phyloP scores from a whole-genome alignment of 169 alveolate genomes.

The Sarcocystis neurona region DNA sequence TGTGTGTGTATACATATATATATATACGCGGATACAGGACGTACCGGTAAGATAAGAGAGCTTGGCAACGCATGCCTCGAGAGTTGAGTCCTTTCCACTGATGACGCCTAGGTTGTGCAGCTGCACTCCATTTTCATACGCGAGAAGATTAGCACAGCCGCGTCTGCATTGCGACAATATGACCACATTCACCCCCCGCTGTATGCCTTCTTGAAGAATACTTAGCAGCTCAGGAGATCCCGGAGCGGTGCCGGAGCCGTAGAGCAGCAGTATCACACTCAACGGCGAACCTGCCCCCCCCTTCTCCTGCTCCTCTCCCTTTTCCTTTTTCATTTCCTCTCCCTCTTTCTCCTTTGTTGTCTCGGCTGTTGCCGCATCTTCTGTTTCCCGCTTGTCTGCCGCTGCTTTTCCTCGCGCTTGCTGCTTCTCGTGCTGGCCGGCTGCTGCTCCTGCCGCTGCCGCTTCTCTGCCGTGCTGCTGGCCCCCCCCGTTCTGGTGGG shows the following conservation, averaged over 20 bases:
- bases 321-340: not conserved
- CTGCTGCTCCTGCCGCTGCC: too few relatives aligned
- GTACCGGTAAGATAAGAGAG: conserved; percentile 75
- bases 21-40: not conserved
- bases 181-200: conserved; percentile 80
- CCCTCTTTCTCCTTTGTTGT: too few relatives aligned
- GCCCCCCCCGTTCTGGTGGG: too few relatives aligned
- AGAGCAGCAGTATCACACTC: conserved; percentile 74
- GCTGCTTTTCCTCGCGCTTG: too few relatives aligned
- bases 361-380: too few relatives aligned
- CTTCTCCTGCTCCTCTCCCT: too few relatives aligned
- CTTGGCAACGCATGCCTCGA: conserved; percentile 79
- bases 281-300: conserved; percentile 44
- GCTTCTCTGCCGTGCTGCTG: too few relatives aligned
- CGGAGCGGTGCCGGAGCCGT: conserved; percentile 85
- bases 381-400: too few relatives aligned
- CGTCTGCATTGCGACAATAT: conserved; percentile 82
- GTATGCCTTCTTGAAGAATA: conserved; percentile 72
- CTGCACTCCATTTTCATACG: conserved; percentile 80
- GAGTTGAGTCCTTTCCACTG: conserved; percentile 82
- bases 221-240: conserved; percentile 66
- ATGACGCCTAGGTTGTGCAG: conserved; percentile 77
- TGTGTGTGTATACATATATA: too few relatives aligned
- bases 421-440: too few relatives aligned
- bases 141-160: conserved; percentile 76